Evolutionary conservation across 2,329 filamentous ascomycete species (phyloP).

Genomic region (Leptographium radiaticola): DNA sequence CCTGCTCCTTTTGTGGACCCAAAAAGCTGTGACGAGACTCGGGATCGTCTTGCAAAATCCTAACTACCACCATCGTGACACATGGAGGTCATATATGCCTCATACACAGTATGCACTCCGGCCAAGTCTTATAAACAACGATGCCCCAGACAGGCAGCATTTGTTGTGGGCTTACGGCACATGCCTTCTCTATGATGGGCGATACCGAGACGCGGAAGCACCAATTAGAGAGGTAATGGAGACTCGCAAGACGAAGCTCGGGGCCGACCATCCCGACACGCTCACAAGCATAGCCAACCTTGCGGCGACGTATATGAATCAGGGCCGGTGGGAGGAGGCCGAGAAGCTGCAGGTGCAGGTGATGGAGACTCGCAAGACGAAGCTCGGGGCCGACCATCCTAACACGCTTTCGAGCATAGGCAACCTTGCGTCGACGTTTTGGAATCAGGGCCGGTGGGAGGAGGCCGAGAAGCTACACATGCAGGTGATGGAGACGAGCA

Average conservation of each 20-base stretch:
- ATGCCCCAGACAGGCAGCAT: background rate
- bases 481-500: too few species aligned
- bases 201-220: slow-evolving; percentile 3
- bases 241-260: too few species aligned
- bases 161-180: background rate
- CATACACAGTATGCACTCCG: slow-evolving; percentile 1
- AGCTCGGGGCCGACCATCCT: too few species aligned
- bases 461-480: too few species aligned
- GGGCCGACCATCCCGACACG: too few species aligned
- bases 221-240: background rate
- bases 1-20: background rate
- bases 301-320: too few species aligned
- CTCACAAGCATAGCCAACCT: too few species aligned
- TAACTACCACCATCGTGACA: background rate
- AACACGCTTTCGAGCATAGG: background rate
- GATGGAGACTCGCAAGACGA: too few species aligned
- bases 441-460: too few species aligned
- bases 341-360: too few species aligned
- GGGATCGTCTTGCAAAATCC: slow-evolving; percentile 5
- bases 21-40: slow-evolving; percentile 7
- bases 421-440: background rate
- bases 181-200: slow-evolving; percentile 7
- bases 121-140: background rate
- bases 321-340: too few species aligned
- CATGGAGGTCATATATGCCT: slow-evolving; percentile 3